These are phyloP conservation scores for Solanum tarapatanum DNA, from an alignment of 257 asterid species.

Conservation along the genomic window DNA sequence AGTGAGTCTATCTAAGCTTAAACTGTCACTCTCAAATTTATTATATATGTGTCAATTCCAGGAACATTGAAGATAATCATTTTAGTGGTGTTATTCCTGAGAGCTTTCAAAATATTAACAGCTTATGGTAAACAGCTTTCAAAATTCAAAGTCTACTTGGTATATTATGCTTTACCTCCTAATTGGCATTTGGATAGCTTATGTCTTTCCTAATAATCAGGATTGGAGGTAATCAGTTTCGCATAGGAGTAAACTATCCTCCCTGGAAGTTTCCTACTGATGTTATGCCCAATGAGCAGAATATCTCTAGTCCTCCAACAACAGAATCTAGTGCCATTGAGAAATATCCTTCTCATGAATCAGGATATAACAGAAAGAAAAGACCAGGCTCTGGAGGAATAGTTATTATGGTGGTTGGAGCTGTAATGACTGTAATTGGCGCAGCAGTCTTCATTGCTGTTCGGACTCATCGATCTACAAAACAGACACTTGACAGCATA, in stretches of 20 bases:
- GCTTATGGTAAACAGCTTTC: constrained; percentile 46
- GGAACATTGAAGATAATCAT: constrained; percentile 88
- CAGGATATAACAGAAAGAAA: constrained; percentile 19
- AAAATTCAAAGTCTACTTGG: neutral
- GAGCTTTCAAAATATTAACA: constrained; percentile 48
- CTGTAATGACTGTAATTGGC: constrained; percentile 36
- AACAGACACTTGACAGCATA: constrained; percentile 8
- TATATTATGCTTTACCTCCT: neutral
- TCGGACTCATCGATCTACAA: constrained; percentile 13
- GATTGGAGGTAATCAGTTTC: constrained; percentile 72
- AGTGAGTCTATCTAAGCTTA: neutral
- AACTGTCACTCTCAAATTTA: neutral
- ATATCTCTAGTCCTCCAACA: constrained; percentile 51
- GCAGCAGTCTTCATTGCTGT: constrained; percentile 25
- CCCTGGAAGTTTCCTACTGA: constrained; percentile 77
- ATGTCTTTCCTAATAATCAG: constrained; percentile 20
- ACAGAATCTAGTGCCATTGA: constrained; percentile 50
- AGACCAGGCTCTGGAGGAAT: constrained; percentile 28
- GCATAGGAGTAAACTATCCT: constrained; percentile 40
- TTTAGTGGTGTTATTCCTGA: constrained; percentile 93
- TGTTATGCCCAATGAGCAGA: constrained; percentile 31
- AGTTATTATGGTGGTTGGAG: constrained; percentile 31
- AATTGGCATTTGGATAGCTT: neutral
- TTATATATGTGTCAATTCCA: constrained; percentile 14
- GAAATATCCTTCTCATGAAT: constrained; percentile 32